Percentiles rank a stretch among this genome's conserved stretches.
phyloP scores from a whole-genome alignment of 1,284 basidiomycete species.

The Xanthoconium separans region DNA sequence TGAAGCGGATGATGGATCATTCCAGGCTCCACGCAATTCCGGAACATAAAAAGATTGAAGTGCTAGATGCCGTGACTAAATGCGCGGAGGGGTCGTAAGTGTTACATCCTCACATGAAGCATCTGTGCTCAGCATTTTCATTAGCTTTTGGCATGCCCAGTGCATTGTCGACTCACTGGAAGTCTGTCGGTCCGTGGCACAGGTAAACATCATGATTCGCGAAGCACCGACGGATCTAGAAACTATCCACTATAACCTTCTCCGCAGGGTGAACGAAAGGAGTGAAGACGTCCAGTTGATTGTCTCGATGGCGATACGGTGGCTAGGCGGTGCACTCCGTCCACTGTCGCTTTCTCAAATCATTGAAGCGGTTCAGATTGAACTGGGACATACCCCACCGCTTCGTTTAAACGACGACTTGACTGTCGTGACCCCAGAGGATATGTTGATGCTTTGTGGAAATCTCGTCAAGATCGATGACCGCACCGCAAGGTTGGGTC shows the following conservation, averaged over 20 bases:
- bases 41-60: constrained; percentile 22
- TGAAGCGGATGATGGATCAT: constrained; percentile 27
- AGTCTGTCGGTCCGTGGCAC: constrained; percentile 24
- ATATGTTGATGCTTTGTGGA: constrained; percentile 29
- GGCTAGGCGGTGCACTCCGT: constrained; percentile 30
- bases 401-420: constrained; percentile 27
- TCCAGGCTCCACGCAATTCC: constrained; percentile 25
- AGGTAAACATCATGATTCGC: constrained; percentile 23
- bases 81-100: constrained; percentile 24
- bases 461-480: constrained; percentile 30
- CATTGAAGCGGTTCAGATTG: constrained; percentile 33
- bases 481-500: constrained; percentile 20
- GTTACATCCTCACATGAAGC: background rate
- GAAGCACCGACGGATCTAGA: constrained; percentile 23
- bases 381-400: constrained; percentile 20
- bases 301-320: constrained; percentile 25
- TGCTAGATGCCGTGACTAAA: constrained; percentile 18
- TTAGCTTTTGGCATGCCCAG: constrained; percentile 30
- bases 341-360: constrained; percentile 29
- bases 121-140: background rate
- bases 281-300: constrained; percentile 26
- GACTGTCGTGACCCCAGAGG: constrained; percentile 25
- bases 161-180: constrained; percentile 28
- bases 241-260: constrained; percentile 22
- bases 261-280: constrained; percentile 24